Evolutionary conservation across 2,329 filamentous ascomycete species (phyloP), one percentile per base, ranked within the genome.

Genomic region (Colletotrichum sp.): DNA sequence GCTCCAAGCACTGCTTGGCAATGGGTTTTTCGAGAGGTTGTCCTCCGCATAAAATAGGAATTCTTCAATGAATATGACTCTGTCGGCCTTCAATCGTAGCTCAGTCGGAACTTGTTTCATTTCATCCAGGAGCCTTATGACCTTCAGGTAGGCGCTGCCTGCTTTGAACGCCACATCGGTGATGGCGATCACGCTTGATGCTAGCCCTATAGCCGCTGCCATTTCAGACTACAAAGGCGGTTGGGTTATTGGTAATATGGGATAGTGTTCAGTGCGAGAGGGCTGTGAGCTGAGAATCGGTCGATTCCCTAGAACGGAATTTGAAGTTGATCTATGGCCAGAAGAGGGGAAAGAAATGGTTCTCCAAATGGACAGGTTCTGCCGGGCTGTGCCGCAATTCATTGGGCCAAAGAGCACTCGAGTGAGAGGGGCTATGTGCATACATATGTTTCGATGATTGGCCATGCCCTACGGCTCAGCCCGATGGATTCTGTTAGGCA

Each of bases 191-290:
- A 61, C 58, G 58, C 58, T 30, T 1, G 58, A 18, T 5, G 28
- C 58, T 30, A 61, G 25, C n/a, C 58, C 28, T 2, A 61, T 18
- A 61, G 27, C 28, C n/a, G 34, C 58, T 8, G 58, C 28, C 58
- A 61, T 61, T 1, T 48, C 1, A 1, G 7, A 7, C 0, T 8
- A 12, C 3, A 12, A 3, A 3, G 2, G 10, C 1, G 0, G 43
- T 2, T 48, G 18, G 5, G 1, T 48, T n/a, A 4, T 12, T 3
- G 8, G 0, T n/a, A n/a, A n/a, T n/a, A n/a, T n/a, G n/a, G n/a
- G n/a, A n/a, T n/a, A n/a, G n/a, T n/a, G n/a, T n/a, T n/a, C n/a
- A n/a, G n/a, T n/a, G n/a, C n/a, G n/a, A n/a, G n/a, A n/a, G n/a
- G n/a, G n/a, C n/a, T n/a, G n/a, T n/a, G n/a, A n/a, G n/a, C n/a